Evolutionary conservation across 331 rosid genomes (phyloP), one percentile per base, ranked within the genome.

Genomic region (Prunus yedoensis): DNA sequence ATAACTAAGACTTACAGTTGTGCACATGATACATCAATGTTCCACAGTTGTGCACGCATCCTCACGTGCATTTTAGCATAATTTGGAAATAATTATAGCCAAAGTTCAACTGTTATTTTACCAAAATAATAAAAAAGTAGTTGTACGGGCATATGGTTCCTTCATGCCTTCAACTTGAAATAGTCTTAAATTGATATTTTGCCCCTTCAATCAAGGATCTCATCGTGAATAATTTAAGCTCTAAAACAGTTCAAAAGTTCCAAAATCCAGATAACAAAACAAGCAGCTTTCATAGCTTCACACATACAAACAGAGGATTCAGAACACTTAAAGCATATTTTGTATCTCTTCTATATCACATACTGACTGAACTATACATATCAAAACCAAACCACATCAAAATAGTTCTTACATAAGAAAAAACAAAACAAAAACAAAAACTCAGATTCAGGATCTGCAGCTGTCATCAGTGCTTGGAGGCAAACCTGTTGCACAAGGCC

Each of bases 401-500:
- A 35, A 32, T 32, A 32, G 38, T 32, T 32, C 38, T 32, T 4
- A 32, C 38, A 32, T 32, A 32, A 32, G 38, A 4, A 32, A 4
- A 32, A 32, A 32, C 38, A 32, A 32, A 32, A 32, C 35, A 32
- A 32, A 32, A 32, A 32, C 35, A 32, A 32, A 32, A 32, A 18
- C 57, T 52, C 57, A 52, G 16, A 5, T 4, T 52, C 57, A 52
- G 20, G 2, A 2, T 35, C 41, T 35, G 41, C 41, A 35, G 41
- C 8, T 35, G 41, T 63, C 49, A 74, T 74, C 78, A 87, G 73
- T 82, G 70, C 16, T 87, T 74, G 6, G 82, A 51, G 15, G 96
- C 97, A 56, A 86, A 89, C 25, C 71, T 78, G 67, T 89, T 94
- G 10, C 91, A 77, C 13, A 94, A 84, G 10, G 99, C 79, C 21